Base-by-base conservation (phyloP, 208 protist species). In the Tritrichomonas foetus region DNA sequence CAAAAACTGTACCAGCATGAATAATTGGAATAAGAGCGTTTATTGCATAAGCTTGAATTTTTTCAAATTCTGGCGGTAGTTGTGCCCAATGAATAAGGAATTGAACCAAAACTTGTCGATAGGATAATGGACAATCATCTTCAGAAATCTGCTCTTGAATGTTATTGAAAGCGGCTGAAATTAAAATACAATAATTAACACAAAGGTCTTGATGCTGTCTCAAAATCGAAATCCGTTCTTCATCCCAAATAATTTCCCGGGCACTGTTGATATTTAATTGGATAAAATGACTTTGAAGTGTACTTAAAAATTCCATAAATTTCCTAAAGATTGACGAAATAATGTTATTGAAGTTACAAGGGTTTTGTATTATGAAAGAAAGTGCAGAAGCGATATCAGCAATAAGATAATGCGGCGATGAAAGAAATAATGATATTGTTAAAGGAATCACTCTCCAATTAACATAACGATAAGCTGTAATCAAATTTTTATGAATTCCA, bases 131-230 rank as follows among this genome's bases (percentile, higher is more conserved):
- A 41, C 41, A 57, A 11, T 61, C 30, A 33, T 89, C 47, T 33
- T 89, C 78, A 39, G 13, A n/a, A 57, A 89, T 89, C 30, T 53
- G 78, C 8, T 39, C 16, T n/a, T 53, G 41, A 16, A 57, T 39
- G 47, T 57, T 89, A 27, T 89, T 89, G 47, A 89, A 89, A 1
- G 47, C 27, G 1, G 47, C 30, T n/a, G 78, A 44, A 20, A 53
- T 89, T 1, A 89, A 44, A 3, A 89, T 57, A 39, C 78, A 89
- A 30, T 89, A 89, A 57, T 89, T 89, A 0, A 89, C 78, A 39
- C 41, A 44, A 36, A 49, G 33, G 27, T 53, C 47, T 53, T 53
- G 3, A 39, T 89, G 41, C 30, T 53, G 20, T 47, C 57, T 57
- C 0, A 89, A n/a, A 9, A 89, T 27, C 20, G 53, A 39, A 20